Evolutionary conservation across 495 filamentous ascomycete genomes (phyloP).

Genomic region (Penicillium soppii): DNA sequence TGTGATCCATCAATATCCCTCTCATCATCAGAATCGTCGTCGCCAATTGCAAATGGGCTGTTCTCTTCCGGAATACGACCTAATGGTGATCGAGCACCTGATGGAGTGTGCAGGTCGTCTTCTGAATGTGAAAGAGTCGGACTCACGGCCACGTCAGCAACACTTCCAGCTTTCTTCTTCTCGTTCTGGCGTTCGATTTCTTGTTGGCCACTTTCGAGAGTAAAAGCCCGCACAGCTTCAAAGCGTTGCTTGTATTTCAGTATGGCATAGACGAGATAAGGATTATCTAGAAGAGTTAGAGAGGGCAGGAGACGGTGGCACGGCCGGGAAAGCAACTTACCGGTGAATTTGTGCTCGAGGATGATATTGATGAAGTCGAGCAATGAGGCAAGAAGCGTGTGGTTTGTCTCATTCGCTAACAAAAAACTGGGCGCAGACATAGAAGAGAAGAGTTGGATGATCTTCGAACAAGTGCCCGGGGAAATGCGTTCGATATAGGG

Average conservation of each 20-base stretch:
- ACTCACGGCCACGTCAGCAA: slow-evolving; percentile 29
- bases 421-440: slow-evolving; percentile 96
- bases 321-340: slow-evolving; percentile 48
- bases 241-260: slow-evolving; percentile 80
- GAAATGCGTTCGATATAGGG: slow-evolving; percentile 78
- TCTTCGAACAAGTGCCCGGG: slow-evolving; percentile 70
- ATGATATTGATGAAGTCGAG: slow-evolving; percentile 91
- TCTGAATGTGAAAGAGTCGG: slow-evolving; percentile 56
- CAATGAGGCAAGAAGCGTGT: slow-evolving; percentile 74
- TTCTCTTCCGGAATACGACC: slow-evolving; percentile 80
- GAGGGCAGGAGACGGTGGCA: background rate
- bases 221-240: slow-evolving; percentile 85
- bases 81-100: slow-evolving; percentile 58
- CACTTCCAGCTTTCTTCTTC: slow-evolving; percentile 65
- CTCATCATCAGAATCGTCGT: slow-evolving; percentile 79
- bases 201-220: slow-evolving; percentile 90
- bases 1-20: slow-evolving; percentile 51
- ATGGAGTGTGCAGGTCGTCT: slow-evolving; percentile 70
- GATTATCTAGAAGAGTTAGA: slow-evolving; percentile 60
- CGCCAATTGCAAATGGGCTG: slow-evolving; percentile 83
- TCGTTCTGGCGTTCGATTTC: slow-evolving; percentile 83
- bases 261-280: slow-evolving; percentile 78
- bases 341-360: slow-evolving; percentile 84
- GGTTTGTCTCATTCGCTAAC: slow-evolving; percentile 93
- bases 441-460: slow-evolving; percentile 85